These are phyloP conservation scores for Pseudocercospora fijiensis DNA, from an alignment of 2,329 filamentous ascomycete genomes.

Conservation along the genomic window DNA sequence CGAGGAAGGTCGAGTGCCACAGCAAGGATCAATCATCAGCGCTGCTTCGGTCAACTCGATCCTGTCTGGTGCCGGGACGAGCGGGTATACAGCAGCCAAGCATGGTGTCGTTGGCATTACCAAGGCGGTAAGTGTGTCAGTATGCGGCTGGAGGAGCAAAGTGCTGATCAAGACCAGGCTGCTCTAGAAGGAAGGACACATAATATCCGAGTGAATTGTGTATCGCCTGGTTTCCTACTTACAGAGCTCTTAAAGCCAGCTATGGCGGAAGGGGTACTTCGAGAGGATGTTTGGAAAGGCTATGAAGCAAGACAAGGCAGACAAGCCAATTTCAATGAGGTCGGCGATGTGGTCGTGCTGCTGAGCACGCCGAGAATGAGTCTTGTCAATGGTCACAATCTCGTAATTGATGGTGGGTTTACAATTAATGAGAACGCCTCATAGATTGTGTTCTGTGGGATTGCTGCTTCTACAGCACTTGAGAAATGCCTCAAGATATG, in stretches of 20 bases:
- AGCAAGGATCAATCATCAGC: constrained; percentile 43
- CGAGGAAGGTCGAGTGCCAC: constrained; percentile 27
- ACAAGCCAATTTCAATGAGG: constrained; percentile 26
- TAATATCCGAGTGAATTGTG: constrained; percentile 39
- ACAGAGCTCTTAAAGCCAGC: constrained; percentile 28
- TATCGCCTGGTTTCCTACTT: constrained; percentile 36
- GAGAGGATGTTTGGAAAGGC: constrained; percentile 18
- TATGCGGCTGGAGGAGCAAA: too few relatives aligned
- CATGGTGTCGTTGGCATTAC: constrained; percentile 46
- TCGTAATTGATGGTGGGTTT: constrained; percentile 29
- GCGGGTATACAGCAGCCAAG: constrained; percentile 43
- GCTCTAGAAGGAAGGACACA: constrained; percentile 37
- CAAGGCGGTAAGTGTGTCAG: constrained; percentile 30
- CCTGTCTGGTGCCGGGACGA: constrained; percentile 38
- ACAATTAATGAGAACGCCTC: constrained; percentile 29
- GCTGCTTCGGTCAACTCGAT: constrained; percentile 43
- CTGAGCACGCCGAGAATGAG: constrained; percentile 31
- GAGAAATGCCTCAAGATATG: neutral
- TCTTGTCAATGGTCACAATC: constrained; percentile 31
- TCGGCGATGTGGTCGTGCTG: constrained; percentile 33
- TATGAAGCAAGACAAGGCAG: constrained; percentile 30
- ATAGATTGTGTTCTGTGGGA: neutral
- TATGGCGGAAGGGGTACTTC: constrained; percentile 16
- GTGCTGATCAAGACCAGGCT: constrained; percentile 2
- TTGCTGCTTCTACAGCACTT: neutral